Evolutionary conservation across 2,329 filamentous ascomycete genomes (phyloP), one percentile per base, ranked within the genome.

Genomic region (Fusarium sororula): DNA sequence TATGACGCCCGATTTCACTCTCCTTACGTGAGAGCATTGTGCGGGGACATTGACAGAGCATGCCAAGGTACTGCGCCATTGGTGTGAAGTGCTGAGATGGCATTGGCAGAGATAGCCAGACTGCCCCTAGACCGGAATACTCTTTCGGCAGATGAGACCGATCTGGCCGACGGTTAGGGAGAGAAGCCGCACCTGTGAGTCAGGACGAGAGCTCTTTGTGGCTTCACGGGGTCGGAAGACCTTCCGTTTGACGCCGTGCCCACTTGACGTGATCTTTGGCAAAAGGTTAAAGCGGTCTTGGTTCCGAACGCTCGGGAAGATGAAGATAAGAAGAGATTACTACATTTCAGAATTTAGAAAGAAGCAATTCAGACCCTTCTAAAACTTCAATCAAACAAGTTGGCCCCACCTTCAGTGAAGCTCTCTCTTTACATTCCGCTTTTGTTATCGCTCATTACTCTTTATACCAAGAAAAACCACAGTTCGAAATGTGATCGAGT

Each of bases 41-140:
- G 68, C 63, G 68, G 66, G 53, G 70, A 67, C 56, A 48, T 51
- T 73, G 68, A 60, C 66, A 64, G 47, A 56, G 66, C 54, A 65
- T 74, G 76, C 73, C 70, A 75, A 76, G 63, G 67, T 66, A 56
- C 63, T 68, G 67, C 47, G 72, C 72, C 38, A 78, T 78, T 77
- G 75, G 75, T 77, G 68, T 72, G 59, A 63, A 67, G 50, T n/a
- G 63, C 44, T 48, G 41, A 55, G 26, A 69, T 62, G 57, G 60
- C 62, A 62, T 71, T 56, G 50, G 38, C 24, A 56, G 39, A 68
- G 62, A 74, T 72, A 64, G 45, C 63, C 63, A 63, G 61, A 67
- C 63, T 55, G 37, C 51, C 42, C 68, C 71, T 54, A 54, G 44
- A 32, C 61, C 41, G 53, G 74, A 60, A 54, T 63, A 71, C 51